phyloP scores from a whole-genome alignment of 805 yeast genomes.

The Ogataea wickerhamii region DNA sequence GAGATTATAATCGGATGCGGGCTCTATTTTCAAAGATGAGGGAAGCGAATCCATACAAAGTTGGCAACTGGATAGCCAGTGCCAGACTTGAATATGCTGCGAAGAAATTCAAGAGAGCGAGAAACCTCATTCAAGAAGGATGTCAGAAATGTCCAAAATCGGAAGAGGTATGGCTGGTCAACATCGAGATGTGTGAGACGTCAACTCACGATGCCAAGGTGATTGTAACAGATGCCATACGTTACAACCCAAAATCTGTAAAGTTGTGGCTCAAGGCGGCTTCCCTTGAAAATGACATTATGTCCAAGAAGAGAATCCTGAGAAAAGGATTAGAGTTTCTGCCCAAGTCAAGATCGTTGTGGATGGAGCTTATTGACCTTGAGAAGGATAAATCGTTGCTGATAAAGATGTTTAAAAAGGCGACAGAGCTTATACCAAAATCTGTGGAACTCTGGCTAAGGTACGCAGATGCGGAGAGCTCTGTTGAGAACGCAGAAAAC shows the following conservation, averaged over 20 bases:
- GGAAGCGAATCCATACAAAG: constrained; percentile 64
- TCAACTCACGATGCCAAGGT: constrained; percentile 46
- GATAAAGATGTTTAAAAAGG: constrained; percentile 53
- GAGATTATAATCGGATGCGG: constrained; percentile 59
- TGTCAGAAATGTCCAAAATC: constrained; percentile 61
- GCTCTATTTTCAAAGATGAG: constrained; percentile 63
- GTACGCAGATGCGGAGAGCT: constrained; percentile 42
- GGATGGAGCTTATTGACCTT: constrained; percentile 61
- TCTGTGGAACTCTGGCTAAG: constrained; percentile 66
- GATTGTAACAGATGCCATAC: constrained; percentile 64
- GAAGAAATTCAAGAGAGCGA: constrained; percentile 53
- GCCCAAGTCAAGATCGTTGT: constrained; percentile 56
- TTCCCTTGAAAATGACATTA: constrained; percentile 56
- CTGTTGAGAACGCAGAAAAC: constrained; percentile 46
- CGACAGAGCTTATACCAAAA: constrained; percentile 64
- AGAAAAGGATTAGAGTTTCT: constrained; percentile 68
- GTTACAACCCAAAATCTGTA: constrained; percentile 50
- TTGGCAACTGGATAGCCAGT: constrained; percentile 83
- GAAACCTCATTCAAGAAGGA: constrained; percentile 64
- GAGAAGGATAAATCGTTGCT: constrained; percentile 54
- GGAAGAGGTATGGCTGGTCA: constrained; percentile 83
- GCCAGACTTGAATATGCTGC: constrained; percentile 74
- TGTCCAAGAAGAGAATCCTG: constrained; percentile 53
- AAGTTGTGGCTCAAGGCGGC: constrained; percentile 71
- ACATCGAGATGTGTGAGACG: constrained; percentile 54